Evolutionary conservation across 2,329 filamentous ascomycete genomes (phyloP).

Genomic region (Coniochaeta hoffmannii): DNA sequence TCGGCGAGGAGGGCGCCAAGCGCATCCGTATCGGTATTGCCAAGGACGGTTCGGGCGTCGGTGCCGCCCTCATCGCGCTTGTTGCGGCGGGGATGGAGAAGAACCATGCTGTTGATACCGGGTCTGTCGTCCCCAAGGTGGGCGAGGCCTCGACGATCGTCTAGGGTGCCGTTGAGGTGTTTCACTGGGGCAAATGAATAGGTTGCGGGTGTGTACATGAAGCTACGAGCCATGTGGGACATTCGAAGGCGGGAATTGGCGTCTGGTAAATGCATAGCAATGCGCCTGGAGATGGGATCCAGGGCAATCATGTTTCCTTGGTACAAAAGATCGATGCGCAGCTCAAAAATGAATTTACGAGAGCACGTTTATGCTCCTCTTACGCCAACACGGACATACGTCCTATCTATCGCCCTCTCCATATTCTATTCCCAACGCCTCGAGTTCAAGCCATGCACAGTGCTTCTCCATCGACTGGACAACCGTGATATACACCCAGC

Average conservation of each 20-base stretch:
- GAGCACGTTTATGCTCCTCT: too few species aligned
- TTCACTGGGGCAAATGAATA: not conserved
- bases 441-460: too few species aligned
- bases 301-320: not conserved
- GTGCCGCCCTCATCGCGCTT: slow-evolving; percentile 87
- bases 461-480: too few species aligned
- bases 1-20: slow-evolving; percentile 72
- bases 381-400: too few species aligned
- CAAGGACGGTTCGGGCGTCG: slow-evolving; percentile 94
- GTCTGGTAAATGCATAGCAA: not conserved
- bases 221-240: not conserved
- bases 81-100: slow-evolving; percentile 67
- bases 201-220: not conserved
- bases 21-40: slow-evolving; percentile 91
- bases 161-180: slow-evolving; percentile 7
- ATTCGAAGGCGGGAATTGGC: not conserved
- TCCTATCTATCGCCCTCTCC: too few species aligned
- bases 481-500: too few species aligned
- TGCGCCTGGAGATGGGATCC: not conserved
- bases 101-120: slow-evolving; percentile 12
- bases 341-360: too few species aligned
- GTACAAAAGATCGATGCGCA: not conserved
- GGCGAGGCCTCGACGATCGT: slow-evolving; percentile 16
- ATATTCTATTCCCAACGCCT: too few species aligned
- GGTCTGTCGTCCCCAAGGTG: not conserved